These are phyloP conservation scores for Fusarium subtropicale DNA, from an alignment of 2,329 filamentous ascomycete species.

Conservation along the genomic window DNA sequence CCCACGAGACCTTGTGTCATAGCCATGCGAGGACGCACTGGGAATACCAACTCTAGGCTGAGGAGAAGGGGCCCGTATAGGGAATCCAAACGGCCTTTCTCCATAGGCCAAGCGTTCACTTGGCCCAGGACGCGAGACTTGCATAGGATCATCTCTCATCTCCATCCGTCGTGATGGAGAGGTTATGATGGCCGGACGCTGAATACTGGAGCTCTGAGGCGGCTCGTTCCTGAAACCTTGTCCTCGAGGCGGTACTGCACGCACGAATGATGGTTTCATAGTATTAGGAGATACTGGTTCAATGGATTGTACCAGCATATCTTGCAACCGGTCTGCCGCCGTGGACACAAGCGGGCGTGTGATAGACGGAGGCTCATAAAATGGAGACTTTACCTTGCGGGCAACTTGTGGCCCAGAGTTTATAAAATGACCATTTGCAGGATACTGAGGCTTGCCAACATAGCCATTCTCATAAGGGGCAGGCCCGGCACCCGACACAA, in stretches of 20 bases:
- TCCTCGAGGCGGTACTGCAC: constrained; percentile 48
- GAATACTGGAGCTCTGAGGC: constrained; percentile 34
- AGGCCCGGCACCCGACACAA: constrained; percentile 35
- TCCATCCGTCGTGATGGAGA: constrained; percentile 36
- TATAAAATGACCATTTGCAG: constrained; percentile 35
- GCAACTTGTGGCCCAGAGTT: constrained; percentile 32
- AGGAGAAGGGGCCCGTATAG: constrained; percentile 23
- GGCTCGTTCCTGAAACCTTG: constrained; percentile 41
- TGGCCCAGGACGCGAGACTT: constrained; percentile 27
- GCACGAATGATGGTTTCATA: constrained; percentile 53
- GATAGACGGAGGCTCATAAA: constrained; percentile 36
- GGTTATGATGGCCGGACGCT: constrained; percentile 36
- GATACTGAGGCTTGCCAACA: constrained; percentile 41
- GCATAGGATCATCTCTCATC: constrained; percentile 34
- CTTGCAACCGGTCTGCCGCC: constrained; percentile 48
- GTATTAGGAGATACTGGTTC: constrained; percentile 56
- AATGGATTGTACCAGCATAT: constrained; percentile 61
- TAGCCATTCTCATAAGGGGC: constrained; percentile 47
- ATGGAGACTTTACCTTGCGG: constrained; percentile 47
- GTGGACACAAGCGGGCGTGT: constrained; percentile 37
- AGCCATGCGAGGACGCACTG: constrained; percentile 13
- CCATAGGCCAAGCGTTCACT: constrained; percentile 26
- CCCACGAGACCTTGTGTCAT: constrained; percentile 33
- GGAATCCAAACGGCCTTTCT: constrained; percentile 23
- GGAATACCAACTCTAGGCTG: constrained; percentile 16